Evolutionary conservation across 306 rosid genomes (phyloP), one percentile per base, ranked within the genome.

Genomic region (Medicago lupulina): DNA sequence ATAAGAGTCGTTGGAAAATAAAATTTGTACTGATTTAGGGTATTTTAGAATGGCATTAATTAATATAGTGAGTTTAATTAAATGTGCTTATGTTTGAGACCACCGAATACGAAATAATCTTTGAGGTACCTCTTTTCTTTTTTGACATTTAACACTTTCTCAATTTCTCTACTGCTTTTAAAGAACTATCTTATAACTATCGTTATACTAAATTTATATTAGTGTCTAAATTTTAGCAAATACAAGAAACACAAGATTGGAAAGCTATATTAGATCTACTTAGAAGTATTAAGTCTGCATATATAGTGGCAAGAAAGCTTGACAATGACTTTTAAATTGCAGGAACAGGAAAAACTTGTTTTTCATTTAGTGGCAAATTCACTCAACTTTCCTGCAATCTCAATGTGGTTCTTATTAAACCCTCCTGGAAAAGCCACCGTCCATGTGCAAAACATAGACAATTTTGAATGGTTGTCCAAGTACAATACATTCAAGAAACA

Each of bases 281-380:
- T 6, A 64, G 49, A 71, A 31, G 46, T 75, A 38, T 77, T 8
- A 63, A 75, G 67, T 73, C 17, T 53, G 15, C 55, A 41, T 51
- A 7, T 58, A 43, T 17, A 34, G 57, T 71, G 50, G 54, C 64
- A 59, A 69, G 66, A 66, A 79, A 69, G 57, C 15, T 67, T 86
- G 77, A 75, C 75, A 14, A 51, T 39, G 68, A 28, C 70, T 68
- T 72, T 57, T 80, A 58, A 74, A 70, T 41, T 87, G 86, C 92
- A 96, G 99, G 88, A 89, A 57, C 91, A 87, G 13, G 89, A 86
- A 83, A 92, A 85, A 76, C 74, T 96, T 71, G 96, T 96, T 85
- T 89, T 96, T 75, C 99, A 96, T 79, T 79, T 96, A 79, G 93
- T 96, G 85, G 88, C 98, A 54, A 85, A 92, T 89, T 85, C 97